A percentile compares a stretch with the other conserved stretches of the same genome.
These are phyloP conservation scores for Penicillium waksmanii DNA, from an alignment of 495 filamentous ascomycete species.

Conservation along the genomic window DNA sequence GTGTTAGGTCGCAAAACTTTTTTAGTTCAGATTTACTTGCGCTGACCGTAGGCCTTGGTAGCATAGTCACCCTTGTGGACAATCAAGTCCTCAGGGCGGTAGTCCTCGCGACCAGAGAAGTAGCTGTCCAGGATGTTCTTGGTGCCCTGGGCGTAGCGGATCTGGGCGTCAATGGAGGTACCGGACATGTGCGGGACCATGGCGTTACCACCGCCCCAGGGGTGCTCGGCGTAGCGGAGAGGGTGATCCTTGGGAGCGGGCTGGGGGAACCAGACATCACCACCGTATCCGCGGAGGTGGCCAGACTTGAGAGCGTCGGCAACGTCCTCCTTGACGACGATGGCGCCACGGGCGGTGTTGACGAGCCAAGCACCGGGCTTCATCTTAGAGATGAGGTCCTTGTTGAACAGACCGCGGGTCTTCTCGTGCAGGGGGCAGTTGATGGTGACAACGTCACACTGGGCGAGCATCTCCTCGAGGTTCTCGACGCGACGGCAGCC, in stretches of 20 bases:
- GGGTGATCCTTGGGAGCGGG: conserved; percentile 93
- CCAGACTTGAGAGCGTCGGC: conserved; percentile 90
- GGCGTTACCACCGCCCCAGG: conserved; percentile 95
- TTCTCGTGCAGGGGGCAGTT: conserved; percentile 99
- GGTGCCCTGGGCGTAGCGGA: conserved; percentile 86
- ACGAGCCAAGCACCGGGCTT: conserved; percentile 96
- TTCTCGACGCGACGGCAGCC: conserved; percentile 84
- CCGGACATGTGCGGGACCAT: conserved; percentile 99
- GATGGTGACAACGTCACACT: conserved; percentile 98
- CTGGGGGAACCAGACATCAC: conserved; percentile 93
- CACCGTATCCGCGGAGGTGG: conserved; percentile 95
- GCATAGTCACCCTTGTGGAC: conserved; percentile 91
- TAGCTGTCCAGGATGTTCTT: conserved; percentile 92
- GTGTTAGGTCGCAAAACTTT: conserved; percentile 1
- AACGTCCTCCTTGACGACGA: conserved; percentile 99
- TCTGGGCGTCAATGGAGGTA: conserved; percentile 95
- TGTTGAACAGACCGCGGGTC: conserved; percentile 95
- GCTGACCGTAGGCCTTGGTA: conserved; percentile 92
- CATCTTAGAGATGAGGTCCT: conserved; percentile 99
- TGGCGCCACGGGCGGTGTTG: conserved; percentile 98
- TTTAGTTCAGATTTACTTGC: conserved; percentile 50
- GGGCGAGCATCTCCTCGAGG: conserved; percentile 92
- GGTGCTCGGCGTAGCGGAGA: conserved; percentile 90
- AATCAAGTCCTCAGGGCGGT: conserved; percentile 89
- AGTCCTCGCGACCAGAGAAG: conserved; percentile 83